Evolutionary conservation across 2,329 filamentous ascomycete genomes (phyloP).

Genomic region (Neonectria sp.): DNA sequence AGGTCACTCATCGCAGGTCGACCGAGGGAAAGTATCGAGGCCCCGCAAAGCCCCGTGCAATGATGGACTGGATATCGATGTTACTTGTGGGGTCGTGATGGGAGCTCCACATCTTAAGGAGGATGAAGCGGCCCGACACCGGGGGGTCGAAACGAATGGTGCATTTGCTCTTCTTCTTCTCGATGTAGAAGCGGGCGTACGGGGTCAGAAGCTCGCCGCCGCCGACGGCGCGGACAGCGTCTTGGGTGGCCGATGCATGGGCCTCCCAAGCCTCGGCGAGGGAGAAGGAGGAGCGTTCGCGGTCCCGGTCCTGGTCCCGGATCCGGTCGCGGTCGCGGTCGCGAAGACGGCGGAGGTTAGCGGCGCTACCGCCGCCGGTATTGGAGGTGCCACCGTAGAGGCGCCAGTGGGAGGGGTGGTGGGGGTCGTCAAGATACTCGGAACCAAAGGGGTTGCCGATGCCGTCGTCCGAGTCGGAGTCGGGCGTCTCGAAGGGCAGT

Average conservation of each 20-base stretch:
- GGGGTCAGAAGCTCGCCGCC: constrained; percentile 76
- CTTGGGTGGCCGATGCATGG: constrained; percentile 68
- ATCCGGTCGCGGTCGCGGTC: constrained; percentile 41
- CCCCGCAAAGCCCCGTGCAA: constrained; percentile 87
- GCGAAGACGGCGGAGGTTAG: constrained; percentile 28
- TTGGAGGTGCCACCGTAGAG: constrained; percentile 39
- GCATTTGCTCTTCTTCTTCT: constrained; percentile 85
- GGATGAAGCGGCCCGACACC: constrained; percentile 84
- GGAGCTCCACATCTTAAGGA: constrained; percentile 93
- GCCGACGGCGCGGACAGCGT: constrained; percentile 69
- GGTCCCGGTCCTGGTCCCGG: constrained; percentile 33
- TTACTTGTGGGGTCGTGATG: constrained; percentile 76
- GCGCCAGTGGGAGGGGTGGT: constrained; percentile 44
- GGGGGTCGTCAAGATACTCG: constrained; percentile 47
- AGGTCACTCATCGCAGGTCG: constrained; percentile 65
- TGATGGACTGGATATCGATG: constrained; percentile 91
- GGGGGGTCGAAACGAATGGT: constrained; percentile 89
- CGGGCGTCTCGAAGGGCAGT: constrained; percentile 68
- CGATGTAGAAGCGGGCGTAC: constrained; percentile 87
- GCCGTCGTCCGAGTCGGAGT: constrained; percentile 54
- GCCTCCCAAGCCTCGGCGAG: constrained; percentile 60
- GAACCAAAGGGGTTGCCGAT: constrained; percentile 44
- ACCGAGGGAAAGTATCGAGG: constrained; percentile 85
- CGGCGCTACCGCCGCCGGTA: constrained; percentile 21
- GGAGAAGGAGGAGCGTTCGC: constrained; percentile 39